Conservation (phyloP, 1,284 basidiomycete genomes). For the Ganoderma sinense region DNA sequence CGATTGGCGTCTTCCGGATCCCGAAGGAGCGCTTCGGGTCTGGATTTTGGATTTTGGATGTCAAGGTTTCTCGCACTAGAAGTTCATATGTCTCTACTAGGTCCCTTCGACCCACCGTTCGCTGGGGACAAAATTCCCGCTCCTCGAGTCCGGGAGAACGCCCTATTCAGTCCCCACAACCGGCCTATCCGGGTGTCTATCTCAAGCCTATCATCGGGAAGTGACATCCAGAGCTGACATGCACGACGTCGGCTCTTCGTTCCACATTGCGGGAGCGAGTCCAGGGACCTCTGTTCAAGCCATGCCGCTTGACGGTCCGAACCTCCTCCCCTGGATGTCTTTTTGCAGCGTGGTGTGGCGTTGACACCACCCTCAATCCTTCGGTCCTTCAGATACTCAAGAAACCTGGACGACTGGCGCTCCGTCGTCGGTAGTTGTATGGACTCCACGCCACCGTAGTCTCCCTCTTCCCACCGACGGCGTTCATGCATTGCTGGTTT, state of each 20-base stretch:
- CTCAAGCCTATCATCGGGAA: conserved; percentile 13
- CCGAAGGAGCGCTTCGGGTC: conserved; percentile 4
- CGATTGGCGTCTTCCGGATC: conserved; percentile 1
- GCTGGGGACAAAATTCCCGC: conserved; percentile 6
- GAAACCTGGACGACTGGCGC: conserved; percentile 9
- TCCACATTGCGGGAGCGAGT: neutral
- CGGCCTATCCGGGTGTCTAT: neutral
- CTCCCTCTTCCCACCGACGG: conserved; percentile 2
- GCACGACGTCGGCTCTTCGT: neutral
- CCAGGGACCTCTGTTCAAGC: conserved; percentile 1
- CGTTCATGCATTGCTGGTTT: neutral
- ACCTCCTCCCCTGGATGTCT: neutral
- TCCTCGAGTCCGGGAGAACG: neutral
- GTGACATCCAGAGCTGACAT: neutral
- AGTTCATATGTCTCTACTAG: neutral
- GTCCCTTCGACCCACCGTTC: neutral
- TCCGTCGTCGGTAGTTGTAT: conserved; percentile 9
- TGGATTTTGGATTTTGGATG: conserved; percentile 5
- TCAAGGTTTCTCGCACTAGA: conserved; percentile 7
- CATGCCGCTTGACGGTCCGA: conserved; percentile 9
- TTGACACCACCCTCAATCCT: neutral
- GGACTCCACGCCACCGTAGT: neutral
- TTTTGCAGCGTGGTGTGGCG: conserved; percentile 12
- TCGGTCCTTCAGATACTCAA: neutral
- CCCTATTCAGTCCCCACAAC: neutral